Evolutionary conservation across 2,329 filamentous ascomycete genomes (phyloP).

Genomic region (Diaporthe aspalathi): DNA sequence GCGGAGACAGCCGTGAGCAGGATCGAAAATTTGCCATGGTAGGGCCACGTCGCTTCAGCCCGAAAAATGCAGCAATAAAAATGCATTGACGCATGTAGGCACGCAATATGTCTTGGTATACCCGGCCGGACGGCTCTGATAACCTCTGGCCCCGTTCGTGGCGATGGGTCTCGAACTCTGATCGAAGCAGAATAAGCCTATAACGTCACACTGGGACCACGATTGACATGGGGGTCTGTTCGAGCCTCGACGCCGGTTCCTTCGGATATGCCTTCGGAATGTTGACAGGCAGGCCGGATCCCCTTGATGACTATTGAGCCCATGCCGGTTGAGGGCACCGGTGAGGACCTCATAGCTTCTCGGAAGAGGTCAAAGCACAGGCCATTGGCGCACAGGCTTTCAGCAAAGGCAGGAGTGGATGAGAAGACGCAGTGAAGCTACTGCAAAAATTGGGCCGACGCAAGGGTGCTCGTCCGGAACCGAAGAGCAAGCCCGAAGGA

Average conservation of each 20-base stretch:
- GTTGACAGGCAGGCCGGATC: not conserved
- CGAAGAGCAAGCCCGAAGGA: not conserved
- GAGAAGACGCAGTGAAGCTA: not conserved
- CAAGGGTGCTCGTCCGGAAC: conserved; percentile 1
- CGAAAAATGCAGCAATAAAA: not conserved
- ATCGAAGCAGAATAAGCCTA: not conserved
- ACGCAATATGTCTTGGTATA: conserved; percentile 1
- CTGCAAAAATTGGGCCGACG: not conserved
- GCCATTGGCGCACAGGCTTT: not conserved
- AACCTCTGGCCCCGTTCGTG: not conserved
- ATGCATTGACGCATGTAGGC: not conserved
- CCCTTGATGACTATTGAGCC: not conserved
- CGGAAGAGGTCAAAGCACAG: not conserved
- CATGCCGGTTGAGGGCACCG: not conserved
- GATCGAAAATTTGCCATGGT: not conserved
- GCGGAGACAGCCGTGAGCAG: not conserved
- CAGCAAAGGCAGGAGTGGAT: not conserved
- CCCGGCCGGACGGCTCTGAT: conserved; percentile 4
- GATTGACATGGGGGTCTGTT: not conserved
- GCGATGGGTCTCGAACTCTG: conserved; percentile 8
- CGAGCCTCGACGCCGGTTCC: not conserved
- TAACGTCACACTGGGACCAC: conserved; percentile 8
- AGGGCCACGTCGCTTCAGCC: not conserved
- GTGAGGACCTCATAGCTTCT: not conserved
- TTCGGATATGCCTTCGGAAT: not conserved